Evolutionary conservation across 257 asterid species (phyloP), one percentile per base, ranked within the genome.

Genomic region (Phtheirospermum japonicum): DNA sequence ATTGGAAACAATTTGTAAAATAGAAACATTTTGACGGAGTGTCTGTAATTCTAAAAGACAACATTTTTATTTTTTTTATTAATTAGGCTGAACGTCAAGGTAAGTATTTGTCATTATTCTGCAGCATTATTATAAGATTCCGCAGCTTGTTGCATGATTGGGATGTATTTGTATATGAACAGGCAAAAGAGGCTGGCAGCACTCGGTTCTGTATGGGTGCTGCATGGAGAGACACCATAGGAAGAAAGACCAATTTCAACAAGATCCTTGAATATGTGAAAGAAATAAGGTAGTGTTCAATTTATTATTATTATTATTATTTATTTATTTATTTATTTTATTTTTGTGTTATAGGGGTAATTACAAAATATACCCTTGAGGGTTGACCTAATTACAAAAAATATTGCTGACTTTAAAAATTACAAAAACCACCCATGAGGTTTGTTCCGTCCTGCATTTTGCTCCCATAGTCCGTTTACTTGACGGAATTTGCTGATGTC

Each of bases 201-300:
- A 89, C 99, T 45, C 88, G 99, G 48, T 93, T 93, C 66, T 93
- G 99, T 79, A 93, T 93, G 97, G 99, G 99, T 77, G 99, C 99
- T 52, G 99, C 99, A 39, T 89, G 99, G 99, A 85, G 99, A 66
- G 97, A 93, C 67, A 93, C 99, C 8, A 66, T 87, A 45, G 99
- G 99, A 69, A 85, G 99, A 76, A 93, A 93, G 73, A 93, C 96
- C 63, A 89, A 93, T 82, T 89, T 93, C 88, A 93, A 63, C 43
- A 88, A 87, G 72, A 85, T 93, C 71, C 85, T 89, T 46, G 94
- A 87, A 16, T 89, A 93, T 66, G 99, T 92, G 57, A 83, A 85
- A 75, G 95, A 89, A 75, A 92, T 92, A 74, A 82, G 99, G 99
- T 92, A 82, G 55, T 46, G 48, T 14, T 16, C n/a, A n/a, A n/a